Evolutionary conservation across 2,329 filamentous ascomycete genomes (phyloP).

Genomic region (Ophiocordyceps robertsii): DNA sequence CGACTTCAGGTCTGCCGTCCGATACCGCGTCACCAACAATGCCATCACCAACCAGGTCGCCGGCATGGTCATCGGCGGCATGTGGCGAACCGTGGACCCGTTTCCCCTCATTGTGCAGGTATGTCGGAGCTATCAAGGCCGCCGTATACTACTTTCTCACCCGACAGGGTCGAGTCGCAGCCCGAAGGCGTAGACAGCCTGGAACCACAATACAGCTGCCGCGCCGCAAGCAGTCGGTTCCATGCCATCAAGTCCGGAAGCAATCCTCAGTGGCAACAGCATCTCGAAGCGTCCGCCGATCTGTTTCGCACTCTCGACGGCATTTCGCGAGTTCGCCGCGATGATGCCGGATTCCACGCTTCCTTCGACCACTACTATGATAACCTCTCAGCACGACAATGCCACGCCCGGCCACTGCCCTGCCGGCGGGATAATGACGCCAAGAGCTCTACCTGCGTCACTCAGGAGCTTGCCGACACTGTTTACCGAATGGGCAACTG

Average conservation of each 20-base stretch:
- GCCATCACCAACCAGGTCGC: slow-evolving; percentile 72
- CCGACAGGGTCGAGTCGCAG: slow-evolving; percentile 7
- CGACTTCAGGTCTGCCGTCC: slow-evolving; percentile 30
- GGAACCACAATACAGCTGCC: slow-evolving; percentile 60
- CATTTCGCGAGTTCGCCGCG: slow-evolving; percentile 49
- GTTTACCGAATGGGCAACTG: slow-evolving; percentile 69
- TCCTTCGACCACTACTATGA: slow-evolving; percentile 77
- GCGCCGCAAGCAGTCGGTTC: slow-evolving; percentile 30
- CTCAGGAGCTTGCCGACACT: slow-evolving; percentile 45
- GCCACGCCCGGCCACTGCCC: slow-evolving; percentile 59
- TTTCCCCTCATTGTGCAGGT: slow-evolving; percentile 34
- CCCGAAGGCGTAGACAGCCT: slow-evolving; percentile 53
- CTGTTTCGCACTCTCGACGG: slow-evolving; percentile 50
- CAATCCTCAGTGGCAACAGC: slow-evolving; percentile 44
- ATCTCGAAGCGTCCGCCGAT: slow-evolving; percentile 40
- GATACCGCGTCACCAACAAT: slow-evolving; percentile 68
- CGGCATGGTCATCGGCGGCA: slow-evolving; percentile 58
- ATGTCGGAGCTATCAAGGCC: slow-evolving; percentile 1
- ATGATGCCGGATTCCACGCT: slow-evolving; percentile 50
- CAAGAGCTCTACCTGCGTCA: slow-evolving; percentile 44
- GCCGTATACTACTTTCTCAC: neutral
- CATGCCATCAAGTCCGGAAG: slow-evolving; percentile 27
- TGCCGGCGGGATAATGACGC: slow-evolving; percentile 39
- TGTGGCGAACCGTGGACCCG: slow-evolving; percentile 37
- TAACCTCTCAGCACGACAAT: slow-evolving; percentile 67